phyloP scores from a whole-genome alignment of 2,329 filamentous ascomycete species.

The Mycosphaerella sp. region DNA sequence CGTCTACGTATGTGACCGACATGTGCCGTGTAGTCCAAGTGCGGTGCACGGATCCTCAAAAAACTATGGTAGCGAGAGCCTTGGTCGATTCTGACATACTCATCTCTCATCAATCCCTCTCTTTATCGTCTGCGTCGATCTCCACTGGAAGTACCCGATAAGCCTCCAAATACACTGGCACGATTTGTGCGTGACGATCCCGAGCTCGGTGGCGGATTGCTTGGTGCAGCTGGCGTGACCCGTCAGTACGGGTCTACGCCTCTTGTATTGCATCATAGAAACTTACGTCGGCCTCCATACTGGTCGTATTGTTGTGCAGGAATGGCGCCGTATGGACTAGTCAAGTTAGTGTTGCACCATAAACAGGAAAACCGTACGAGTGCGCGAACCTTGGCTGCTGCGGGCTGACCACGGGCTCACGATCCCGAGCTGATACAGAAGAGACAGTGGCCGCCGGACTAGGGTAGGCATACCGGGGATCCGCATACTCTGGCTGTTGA shows the following conservation, averaged over 20 bases:
- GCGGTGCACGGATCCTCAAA: background rate
- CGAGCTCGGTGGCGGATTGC: slow-evolving; percentile 12
- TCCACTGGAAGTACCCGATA: slow-evolving; percentile 11
- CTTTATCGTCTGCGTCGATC: slow-evolving; percentile 17
- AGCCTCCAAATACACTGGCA: slow-evolving; percentile 19
- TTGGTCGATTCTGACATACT: background rate
- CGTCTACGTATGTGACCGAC: too few species aligned
- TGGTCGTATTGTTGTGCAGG: slow-evolving; percentile 27
- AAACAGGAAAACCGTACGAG: slow-evolving; percentile 3
- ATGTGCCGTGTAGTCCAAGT: too few species aligned
- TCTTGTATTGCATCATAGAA: slow-evolving; percentile 15
- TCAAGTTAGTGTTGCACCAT: slow-evolving; percentile 23
- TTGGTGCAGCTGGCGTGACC: slow-evolving; percentile 24
- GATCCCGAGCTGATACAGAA: slow-evolving; percentile 26
- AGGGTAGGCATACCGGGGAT: slow-evolving; percentile 33
- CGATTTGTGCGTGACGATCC: slow-evolving; percentile 16
- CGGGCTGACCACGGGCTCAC: slow-evolving; percentile 27
- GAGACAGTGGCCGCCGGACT: slow-evolving; percentile 32
- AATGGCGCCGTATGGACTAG: slow-evolving; percentile 26
- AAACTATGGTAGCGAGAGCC: background rate
- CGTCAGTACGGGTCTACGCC: slow-evolving; percentile 22
- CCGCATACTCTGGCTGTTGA: slow-evolving; percentile 27
- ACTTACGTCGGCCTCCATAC: slow-evolving; percentile 33
- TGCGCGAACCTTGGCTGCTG: slow-evolving; percentile 30
- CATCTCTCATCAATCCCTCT: background rate